Evolutionary conservation across 2,329 filamentous ascomycete species (phyloP).

Genomic region (Trichophyton equinum): DNA sequence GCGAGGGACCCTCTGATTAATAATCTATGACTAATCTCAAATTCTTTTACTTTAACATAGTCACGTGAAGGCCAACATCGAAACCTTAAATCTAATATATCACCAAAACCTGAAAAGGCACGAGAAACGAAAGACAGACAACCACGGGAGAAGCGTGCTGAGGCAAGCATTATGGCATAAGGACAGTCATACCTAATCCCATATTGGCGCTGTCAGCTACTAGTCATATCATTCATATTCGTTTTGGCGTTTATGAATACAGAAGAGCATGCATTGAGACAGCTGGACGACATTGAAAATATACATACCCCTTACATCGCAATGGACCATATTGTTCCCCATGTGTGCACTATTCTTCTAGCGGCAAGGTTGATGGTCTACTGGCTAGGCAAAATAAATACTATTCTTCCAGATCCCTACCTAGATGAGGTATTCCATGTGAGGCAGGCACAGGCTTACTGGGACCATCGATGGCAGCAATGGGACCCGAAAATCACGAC

Average conservation of each 20-base stretch:
- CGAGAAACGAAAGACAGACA: no score
- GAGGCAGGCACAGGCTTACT: constrained; percentile 82
- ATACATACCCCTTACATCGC: background rate
- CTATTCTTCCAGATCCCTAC: constrained; percentile 45
- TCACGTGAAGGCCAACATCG: no score
- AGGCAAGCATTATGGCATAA: no score
- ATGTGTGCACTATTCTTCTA: background rate
- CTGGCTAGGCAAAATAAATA: constrained; percentile 37
- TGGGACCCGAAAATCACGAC: constrained; percentile 99
- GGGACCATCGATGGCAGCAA: constrained; percentile 54
- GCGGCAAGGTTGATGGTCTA: constrained; percentile 12
- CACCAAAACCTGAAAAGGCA: no score
- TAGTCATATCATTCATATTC: background rate
- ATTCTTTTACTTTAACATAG: no score
- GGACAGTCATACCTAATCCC: no score
- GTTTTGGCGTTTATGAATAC: background rate
- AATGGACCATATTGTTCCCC: background rate
- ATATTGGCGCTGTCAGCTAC: background rate
- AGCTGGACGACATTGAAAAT: background rate
- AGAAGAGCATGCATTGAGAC: background rate
- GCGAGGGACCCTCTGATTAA: no score
- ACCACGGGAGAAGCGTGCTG: no score
- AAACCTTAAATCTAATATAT: no score
- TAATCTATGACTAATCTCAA: no score
- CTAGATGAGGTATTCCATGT: constrained; percentile 52